Conservation (phyloP, 257 asterid species). For the Thymus mandschuricus region DNA sequence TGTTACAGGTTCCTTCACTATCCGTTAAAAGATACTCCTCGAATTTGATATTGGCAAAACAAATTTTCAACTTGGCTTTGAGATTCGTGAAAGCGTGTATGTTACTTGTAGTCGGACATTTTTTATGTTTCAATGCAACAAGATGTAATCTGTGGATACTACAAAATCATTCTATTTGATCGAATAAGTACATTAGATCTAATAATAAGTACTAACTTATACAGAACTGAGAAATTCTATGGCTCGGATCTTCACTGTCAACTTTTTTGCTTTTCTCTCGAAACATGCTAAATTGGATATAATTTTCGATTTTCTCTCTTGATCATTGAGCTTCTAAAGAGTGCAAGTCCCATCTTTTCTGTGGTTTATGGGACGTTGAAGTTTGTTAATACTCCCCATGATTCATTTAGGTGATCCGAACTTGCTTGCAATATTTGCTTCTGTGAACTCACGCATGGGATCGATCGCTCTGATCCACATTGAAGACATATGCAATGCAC, state of each 20-base stretch:
- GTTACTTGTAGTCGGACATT: too few species aligned
- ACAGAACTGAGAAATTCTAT: too few species aligned
- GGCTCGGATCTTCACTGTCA: too few species aligned
- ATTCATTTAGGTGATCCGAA: slow-evolving; percentile 52
- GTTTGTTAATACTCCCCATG: background rate
- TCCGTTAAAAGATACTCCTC: background rate
- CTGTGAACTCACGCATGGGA: slow-evolving; percentile 87
- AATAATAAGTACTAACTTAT: too few species aligned
- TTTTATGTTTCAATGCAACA: background rate
- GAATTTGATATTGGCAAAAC: background rate
- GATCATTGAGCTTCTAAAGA: too few species aligned
- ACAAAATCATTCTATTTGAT: too few species aligned
- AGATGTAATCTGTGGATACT: background rate
- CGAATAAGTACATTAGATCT: too few species aligned
- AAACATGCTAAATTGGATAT: background rate
- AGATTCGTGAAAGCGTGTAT: background rate
- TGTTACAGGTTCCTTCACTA: slow-evolving; percentile 54
- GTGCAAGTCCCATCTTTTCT: too few species aligned
- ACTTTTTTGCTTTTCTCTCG: background rate
- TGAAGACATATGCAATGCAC: slow-evolving; percentile 75
- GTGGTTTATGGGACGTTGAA: too few species aligned
- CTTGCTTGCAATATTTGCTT: slow-evolving; percentile 49
- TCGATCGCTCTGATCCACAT: slow-evolving; percentile 77
- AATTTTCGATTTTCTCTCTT: background rate
- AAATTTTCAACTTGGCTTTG: background rate